Evolutionary conservation across 306 rosid genomes (phyloP).

Genomic region (Lathyrus oleraceus): DNA sequence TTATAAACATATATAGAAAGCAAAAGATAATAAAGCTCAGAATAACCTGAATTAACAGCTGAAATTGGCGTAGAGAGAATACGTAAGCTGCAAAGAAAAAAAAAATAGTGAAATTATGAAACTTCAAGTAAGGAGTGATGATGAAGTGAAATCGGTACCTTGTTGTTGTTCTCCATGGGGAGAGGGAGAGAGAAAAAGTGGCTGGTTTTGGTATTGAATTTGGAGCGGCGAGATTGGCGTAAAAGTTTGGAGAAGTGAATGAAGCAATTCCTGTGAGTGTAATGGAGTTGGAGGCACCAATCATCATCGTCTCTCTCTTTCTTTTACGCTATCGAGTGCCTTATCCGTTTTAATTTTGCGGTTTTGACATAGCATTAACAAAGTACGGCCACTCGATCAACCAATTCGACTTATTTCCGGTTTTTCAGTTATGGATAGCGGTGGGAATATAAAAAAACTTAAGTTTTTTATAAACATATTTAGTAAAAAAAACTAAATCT

Average conservation of each 20-base stretch:
- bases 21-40: conserved; percentile 1
- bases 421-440: too few relatives aligned
- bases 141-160: conserved; percentile 7
- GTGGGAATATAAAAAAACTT: too few relatives aligned
- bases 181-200: conserved; percentile 21
- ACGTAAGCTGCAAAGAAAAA: conserved; percentile 24
- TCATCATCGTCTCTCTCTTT: background rate
- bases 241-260: background rate
- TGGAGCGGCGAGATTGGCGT: conserved; percentile 1
- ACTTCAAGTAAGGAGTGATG: background rate
- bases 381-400: too few relatives aligned
- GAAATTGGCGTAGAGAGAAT: background rate
- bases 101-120: background rate
- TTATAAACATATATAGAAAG: conserved; percentile 7
- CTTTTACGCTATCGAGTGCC: background rate
- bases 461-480: too few relatives aligned
- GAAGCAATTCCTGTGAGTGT: conserved; percentile 31
- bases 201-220: conserved; percentile 16
- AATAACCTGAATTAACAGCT: conserved; percentile 43
- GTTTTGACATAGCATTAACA: background rate
- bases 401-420: too few relatives aligned
- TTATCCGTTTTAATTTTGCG: conserved; percentile 27
- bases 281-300: conserved; percentile 5
- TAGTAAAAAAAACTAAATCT: too few relatives aligned
- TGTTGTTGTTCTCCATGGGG: background rate